Percentiles rank a stretch among this genome's conserved stretches.
These are phyloP conservation scores for Kluyveromyces starmeri DNA, from an alignment of 805 yeast species.

Conservation along the genomic window DNA sequence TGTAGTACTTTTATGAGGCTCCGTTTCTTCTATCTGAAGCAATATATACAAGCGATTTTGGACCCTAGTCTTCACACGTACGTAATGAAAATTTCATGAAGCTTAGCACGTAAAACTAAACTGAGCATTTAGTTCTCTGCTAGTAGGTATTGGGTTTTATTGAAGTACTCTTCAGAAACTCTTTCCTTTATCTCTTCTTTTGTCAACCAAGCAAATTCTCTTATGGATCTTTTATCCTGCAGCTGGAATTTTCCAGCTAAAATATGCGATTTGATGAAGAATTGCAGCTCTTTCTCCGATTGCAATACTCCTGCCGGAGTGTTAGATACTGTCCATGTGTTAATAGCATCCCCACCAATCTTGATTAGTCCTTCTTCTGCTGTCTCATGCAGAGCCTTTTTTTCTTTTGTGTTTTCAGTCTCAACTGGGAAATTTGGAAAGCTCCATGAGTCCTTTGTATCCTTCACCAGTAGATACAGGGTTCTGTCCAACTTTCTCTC, in stretches of 20 bases:
- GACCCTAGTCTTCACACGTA: too few relatives aligned
- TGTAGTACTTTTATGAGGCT: too few relatives aligned
- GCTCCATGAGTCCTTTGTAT: conserved; percentile 45
- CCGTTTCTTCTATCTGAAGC: background rate
- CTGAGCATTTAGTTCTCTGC: conserved; percentile 25
- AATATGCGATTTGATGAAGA: conserved; percentile 77
- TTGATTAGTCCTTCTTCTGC: conserved; percentile 68
- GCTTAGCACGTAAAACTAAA: too few relatives aligned
- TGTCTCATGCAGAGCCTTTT: conserved; percentile 52
- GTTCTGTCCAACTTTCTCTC: conserved; percentile 77
- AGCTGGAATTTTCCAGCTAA: conserved; percentile 68
- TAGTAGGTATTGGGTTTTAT: conserved; percentile 37
- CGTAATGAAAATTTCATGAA: too few relatives aligned
- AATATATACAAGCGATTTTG: conserved; percentile 10
- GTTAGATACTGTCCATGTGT: conserved; percentile 85
- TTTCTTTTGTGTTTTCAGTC: conserved; percentile 18
- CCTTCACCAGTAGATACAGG: conserved; percentile 61
- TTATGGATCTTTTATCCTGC: conserved; percentile 28
- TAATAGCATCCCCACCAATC: conserved; percentile 67
- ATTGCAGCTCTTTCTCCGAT: conserved; percentile 39
- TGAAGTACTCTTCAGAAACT: conserved; percentile 47
- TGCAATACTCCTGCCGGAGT: conserved; percentile 72
- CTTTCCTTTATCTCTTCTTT: conserved; percentile 61
- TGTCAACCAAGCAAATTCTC: conserved; percentile 73
- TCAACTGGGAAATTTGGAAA: conserved; percentile 62